Evolutionary conservation across 805 yeast genomes (phyloP).

Genomic region (Ogataea pilisensis): DNA sequence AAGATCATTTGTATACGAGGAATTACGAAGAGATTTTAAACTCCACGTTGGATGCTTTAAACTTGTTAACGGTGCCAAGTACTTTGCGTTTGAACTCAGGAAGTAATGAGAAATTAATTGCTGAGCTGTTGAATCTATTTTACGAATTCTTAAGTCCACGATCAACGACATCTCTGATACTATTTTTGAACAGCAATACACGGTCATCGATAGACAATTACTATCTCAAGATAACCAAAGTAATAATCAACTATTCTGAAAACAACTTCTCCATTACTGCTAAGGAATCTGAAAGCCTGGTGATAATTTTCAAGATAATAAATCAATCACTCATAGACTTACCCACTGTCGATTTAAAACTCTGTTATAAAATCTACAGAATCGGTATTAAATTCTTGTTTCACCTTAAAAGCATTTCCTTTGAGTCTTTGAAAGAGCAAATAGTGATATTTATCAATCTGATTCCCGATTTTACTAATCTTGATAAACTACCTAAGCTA

Average conservation of each 20-base stretch:
- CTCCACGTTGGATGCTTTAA: constrained; percentile 13
- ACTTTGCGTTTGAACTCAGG: neutral
- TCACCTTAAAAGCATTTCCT: constrained; percentile 36
- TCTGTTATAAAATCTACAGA: constrained; percentile 35
- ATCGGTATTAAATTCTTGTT: constrained; percentile 36
- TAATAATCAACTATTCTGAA: constrained; percentile 13
- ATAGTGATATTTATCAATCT: constrained; percentile 42
- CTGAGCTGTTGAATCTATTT: constrained; percentile 17
- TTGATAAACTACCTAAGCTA: constrained; percentile 25
- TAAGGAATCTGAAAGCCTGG: constrained; percentile 24
- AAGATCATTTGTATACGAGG: constrained; percentile 20
- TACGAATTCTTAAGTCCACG: constrained; percentile 18
- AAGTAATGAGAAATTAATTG: constrained; percentile 18
- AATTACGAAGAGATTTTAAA: constrained; percentile 17
- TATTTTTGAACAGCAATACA: constrained; percentile 9
- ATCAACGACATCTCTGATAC: constrained; percentile 13
- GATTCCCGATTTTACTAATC: constrained; percentile 36
- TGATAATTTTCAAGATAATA: constrained; percentile 37
- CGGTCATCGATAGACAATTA: constrained; percentile 5
- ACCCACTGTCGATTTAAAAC: constrained; percentile 36
- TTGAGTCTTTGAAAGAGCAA: constrained; percentile 40
- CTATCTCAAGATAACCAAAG: constrained; percentile 11
- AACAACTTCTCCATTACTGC: constrained; percentile 14
- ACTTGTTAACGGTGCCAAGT: constrained; percentile 6
- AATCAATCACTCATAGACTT: constrained; percentile 42